Evolutionary conservation across 2,329 filamentous ascomycete genomes (phyloP), one percentile per base, ranked within the genome.

Genomic region (Microascus cirrosus): DNA sequence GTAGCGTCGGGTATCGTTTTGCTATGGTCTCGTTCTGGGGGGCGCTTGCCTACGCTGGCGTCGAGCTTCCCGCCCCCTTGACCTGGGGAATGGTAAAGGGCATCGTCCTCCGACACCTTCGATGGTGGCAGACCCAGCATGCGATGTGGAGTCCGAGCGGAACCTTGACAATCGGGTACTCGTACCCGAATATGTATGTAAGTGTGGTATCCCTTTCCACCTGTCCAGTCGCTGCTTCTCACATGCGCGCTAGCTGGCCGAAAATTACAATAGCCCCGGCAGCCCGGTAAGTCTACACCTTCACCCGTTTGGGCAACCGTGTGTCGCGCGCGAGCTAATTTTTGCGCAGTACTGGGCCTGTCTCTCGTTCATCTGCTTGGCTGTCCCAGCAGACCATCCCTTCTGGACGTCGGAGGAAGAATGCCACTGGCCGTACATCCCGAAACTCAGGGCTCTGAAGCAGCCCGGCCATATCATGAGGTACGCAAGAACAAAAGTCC

Each of bases 11-110:
- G 7, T 93, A 93, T 68, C 82, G 88, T n/a, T 92, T 90, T 68
- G 88, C 87, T 54, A 91, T 91, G 84, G 84, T 86, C n/a, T 87
- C 84, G 0, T 92, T 92, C 72, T 92, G 88, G 88, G 85, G 86
- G 13, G 85, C 87, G 0, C 71, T 91, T 32, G 89, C 86, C 1
- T 90, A 90, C 64, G 87, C 87, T 3, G 84, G 84, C 62, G 84
- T 90, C 55, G 85, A 90, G 57, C 77, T 90, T 5, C 87, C 87
- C 0, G 77, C 76, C 8, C 87, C 88, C 0, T 72, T 92, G 57
- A 87, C 84, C 2, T 91, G 87, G 87, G 88, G 89, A 2, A 86
- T 89, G 64, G 84, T 91, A 18, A 90, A 90, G 69, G 88, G 89
- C 2, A 78, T 92, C 15, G 77, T 90, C 45, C 71, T 92, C 58